phyloP scores from a whole-genome alignment of 2,329 filamentous ascomycete species.

The Elsinoe fawcettii region DNA sequence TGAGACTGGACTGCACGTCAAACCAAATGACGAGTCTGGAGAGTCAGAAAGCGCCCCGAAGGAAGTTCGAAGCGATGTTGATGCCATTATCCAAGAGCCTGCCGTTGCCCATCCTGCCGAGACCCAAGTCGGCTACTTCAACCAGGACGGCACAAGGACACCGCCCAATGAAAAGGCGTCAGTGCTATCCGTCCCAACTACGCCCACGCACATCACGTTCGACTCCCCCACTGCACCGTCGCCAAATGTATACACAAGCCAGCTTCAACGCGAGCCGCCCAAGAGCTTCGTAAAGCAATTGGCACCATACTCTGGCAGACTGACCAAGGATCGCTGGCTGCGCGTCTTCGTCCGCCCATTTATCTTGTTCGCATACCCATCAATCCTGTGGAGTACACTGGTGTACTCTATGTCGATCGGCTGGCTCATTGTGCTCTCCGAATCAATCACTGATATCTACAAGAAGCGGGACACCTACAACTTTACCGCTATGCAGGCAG shows the following conservation, averaged over 20 bases:
- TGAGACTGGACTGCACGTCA: background rate
- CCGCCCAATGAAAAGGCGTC: background rate
- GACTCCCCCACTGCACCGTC: slow-evolving; percentile 5
- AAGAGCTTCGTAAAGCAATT: slow-evolving; percentile 69
- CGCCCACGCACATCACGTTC: slow-evolving; percentile 11
- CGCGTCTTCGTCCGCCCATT: slow-evolving; percentile 73
- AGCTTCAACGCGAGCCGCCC: slow-evolving; percentile 57
- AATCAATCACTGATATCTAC: slow-evolving; percentile 76
- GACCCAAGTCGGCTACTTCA: background rate
- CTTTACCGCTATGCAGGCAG: slow-evolving; percentile 72
- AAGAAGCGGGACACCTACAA: slow-evolving; percentile 62
- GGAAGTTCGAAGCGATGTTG: background rate
- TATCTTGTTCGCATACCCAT: slow-evolving; percentile 77
- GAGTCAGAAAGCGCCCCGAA: background rate
- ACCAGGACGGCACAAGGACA: background rate
- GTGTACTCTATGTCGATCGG: slow-evolving; percentile 84
- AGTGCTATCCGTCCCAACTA: background rate
- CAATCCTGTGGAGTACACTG: slow-evolving; percentile 78
- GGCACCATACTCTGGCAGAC: slow-evolving; percentile 66
- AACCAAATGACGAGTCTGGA: background rate
- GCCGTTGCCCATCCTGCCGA: background rate
- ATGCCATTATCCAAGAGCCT: background rate
- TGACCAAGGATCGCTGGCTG: slow-evolving; percentile 71
- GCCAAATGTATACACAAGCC: slow-evolving; percentile 55
- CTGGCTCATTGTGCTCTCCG: slow-evolving; percentile 92